These are phyloP conservation scores for Pythium folliculosum DNA, from an alignment of 352 stramenopile species.

Conservation along the genomic window DNA sequence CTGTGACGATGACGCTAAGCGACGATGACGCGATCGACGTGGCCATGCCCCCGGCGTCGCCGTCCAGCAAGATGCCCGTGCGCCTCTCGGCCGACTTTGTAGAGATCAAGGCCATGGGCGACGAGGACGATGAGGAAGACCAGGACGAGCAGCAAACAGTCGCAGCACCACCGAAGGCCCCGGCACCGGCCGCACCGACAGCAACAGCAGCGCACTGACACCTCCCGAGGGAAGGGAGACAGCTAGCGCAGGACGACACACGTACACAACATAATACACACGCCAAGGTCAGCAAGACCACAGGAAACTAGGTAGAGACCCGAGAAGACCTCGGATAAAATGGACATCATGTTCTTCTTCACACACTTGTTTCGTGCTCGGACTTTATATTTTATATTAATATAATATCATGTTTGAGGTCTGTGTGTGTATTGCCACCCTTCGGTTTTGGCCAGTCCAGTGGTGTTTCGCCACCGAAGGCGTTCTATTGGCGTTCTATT, in stretches of 20 bases:
- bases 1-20: conserved; percentile 19
- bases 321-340: too few relatives aligned
- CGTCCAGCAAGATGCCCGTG: conserved; percentile 24
- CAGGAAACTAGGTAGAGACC: too few relatives aligned
- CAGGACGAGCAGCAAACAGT: neutral
- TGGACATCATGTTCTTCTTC: too few relatives aligned
- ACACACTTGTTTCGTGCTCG: too few relatives aligned
- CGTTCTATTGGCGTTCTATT: neutral
- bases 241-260: neutral
- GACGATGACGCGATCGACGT: conserved; percentile 26
- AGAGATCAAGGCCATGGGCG: conserved; percentile 25
- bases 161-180: neutral
- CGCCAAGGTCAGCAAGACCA: too few relatives aligned
- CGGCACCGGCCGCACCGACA: neutral
- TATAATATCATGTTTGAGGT: neutral
- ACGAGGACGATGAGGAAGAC: conserved; percentile 28
- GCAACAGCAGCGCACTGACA: conserved; percentile 11
- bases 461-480: conserved; percentile 9
- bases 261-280: conserved; percentile 13
- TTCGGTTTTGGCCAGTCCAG: conserved; percentile 8
- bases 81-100: conserved; percentile 27
- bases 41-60: conserved; percentile 23
- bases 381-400: conserved; percentile 16
- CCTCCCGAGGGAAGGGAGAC: neutral
- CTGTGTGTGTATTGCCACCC: too few relatives aligned